phyloP scores from a whole-genome alignment of 495 filamentous ascomycete species.

The Arthonia radiata region DNA sequence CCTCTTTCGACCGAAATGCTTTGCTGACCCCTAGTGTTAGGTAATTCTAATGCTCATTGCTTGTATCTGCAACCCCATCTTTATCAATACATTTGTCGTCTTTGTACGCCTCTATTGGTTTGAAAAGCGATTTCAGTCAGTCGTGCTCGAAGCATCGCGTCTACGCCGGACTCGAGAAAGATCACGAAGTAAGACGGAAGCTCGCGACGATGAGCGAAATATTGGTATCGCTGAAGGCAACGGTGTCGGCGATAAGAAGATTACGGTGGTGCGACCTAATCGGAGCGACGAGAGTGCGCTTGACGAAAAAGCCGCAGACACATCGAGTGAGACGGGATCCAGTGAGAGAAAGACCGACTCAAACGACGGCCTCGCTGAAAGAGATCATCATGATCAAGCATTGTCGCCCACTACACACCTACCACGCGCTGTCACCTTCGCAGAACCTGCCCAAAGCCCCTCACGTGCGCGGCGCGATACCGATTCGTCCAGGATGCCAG shows the following conservation, averaged over 20 bases:
- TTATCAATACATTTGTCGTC: slow-evolving; percentile 67
- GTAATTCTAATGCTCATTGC: slow-evolving; percentile 32
- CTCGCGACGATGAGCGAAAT: slow-evolving; percentile 21
- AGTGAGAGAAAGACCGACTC: too few relatives aligned
- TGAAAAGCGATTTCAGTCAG: slow-evolving; percentile 68
- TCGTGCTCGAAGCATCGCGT: slow-evolving; percentile 34
- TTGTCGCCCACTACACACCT: too few relatives aligned
- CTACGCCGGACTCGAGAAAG: slow-evolving; percentile 30
- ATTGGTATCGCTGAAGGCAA: slow-evolving; percentile 27
- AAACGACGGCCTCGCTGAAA: too few relatives aligned
- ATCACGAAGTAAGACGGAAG: slow-evolving; percentile 28
- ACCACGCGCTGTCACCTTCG: too few relatives aligned
- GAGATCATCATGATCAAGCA: too few relatives aligned
- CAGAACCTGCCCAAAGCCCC: too few relatives aligned
- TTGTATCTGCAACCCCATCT: slow-evolving; percentile 46
- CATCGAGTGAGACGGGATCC: too few relatives aligned
- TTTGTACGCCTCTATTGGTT: slow-evolving; percentile 93
- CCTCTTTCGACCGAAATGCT: too few relatives aligned
- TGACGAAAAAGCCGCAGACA: too few relatives aligned
- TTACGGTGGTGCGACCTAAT: slow-evolving; percentile 48
- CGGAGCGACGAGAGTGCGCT: slow-evolving; percentile 7
- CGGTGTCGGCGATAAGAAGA: slow-evolving; percentile 46
- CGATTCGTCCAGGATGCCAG: slow-evolving; percentile 1
- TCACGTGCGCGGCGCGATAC: too few relatives aligned
- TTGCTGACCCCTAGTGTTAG: neutral